phyloP scores from a whole-genome alignment of 2,329 filamentous ascomycete genomes.

The Colletotrichum camelliae region DNA sequence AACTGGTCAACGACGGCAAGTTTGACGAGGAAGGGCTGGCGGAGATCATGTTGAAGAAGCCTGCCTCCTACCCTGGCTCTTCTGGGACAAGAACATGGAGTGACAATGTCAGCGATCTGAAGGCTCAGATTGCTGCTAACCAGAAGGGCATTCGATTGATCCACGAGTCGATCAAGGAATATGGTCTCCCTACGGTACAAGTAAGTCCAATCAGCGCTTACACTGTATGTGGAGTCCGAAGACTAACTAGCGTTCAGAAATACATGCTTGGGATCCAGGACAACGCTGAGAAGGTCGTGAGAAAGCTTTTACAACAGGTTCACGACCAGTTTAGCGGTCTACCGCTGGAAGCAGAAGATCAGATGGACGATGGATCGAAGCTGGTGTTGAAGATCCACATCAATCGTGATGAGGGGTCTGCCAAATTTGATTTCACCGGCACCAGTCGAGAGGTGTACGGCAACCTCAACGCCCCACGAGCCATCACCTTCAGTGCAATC shows the following conservation, averaged over 20 bases:
- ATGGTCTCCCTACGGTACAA: constrained; percentile 31
- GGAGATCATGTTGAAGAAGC: constrained; percentile 32
- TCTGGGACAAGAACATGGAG: constrained; percentile 38
- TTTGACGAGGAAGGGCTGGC: constrained; percentile 39
- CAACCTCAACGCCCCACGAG: constrained; percentile 40
- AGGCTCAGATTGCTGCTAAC: constrained; percentile 49
- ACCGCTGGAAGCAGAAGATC: constrained; percentile 31
- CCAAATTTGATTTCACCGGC: constrained; percentile 41
- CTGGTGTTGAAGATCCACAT: constrained; percentile 37
- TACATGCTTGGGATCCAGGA: constrained; percentile 47
- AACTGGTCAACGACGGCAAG: constrained; percentile 38
- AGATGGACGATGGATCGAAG: constrained; percentile 41
- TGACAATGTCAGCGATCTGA: constrained; percentile 50
- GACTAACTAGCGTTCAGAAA: constrained; percentile 25
- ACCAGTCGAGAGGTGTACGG: constrained; percentile 38
- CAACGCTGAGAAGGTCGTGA: constrained; percentile 43
- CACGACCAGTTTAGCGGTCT: not conserved
- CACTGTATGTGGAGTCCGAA: fast-evolving
- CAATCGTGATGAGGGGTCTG: constrained; percentile 32
- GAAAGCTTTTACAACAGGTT: constrained; percentile 30
- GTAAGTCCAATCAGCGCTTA: not conserved
- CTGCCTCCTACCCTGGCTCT: constrained; percentile 39
- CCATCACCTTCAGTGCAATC: constrained; percentile 42
- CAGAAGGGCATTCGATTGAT: constrained; percentile 41
- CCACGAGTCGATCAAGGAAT: constrained; percentile 37